Percentiles rank a stretch among this genome's conserved stretches.
phyloP scores from a whole-genome alignment of 805 yeast species.

The Candida chauliodis region DNA sequence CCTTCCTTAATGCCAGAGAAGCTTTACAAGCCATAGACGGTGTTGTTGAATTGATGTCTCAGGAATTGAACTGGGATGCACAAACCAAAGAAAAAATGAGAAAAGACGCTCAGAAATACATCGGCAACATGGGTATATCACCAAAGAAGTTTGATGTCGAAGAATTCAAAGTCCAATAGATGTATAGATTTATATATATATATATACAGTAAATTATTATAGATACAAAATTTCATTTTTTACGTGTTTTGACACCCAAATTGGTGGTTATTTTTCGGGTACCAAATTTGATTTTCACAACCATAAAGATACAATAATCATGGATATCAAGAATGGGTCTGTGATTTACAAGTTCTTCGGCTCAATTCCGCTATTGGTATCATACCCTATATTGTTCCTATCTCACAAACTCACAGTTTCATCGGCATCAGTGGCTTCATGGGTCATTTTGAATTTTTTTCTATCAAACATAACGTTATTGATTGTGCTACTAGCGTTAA shows the following conservation, averaged over 20 bases:
- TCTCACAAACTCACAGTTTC: slow-evolving; percentile 17
- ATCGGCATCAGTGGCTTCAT: not conserved
- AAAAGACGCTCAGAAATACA: slow-evolving; percentile 50
- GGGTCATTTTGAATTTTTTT: slow-evolving; percentile 9
- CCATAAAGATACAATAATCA: no score
- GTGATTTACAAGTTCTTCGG: slow-evolving; percentile 13
- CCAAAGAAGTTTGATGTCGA: slow-evolving; percentile 23
- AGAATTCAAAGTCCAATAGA: slow-evolving; percentile 20
- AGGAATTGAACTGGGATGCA: slow-evolving; percentile 71
- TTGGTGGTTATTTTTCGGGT: no score
- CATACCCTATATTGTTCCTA: slow-evolving; percentile 28
- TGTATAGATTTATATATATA: not conserved
- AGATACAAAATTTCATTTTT: slow-evolving; percentile 1
- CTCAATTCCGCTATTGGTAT: slow-evolving; percentile 32
- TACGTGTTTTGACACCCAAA: not conserved
- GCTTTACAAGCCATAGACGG: slow-evolving; percentile 79
- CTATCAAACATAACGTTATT: slow-evolving; percentile 1
- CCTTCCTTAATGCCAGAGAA: slow-evolving; percentile 83
- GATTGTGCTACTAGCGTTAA: not conserved
- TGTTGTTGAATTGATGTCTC: slow-evolving; percentile 81
- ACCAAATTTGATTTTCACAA: no score
- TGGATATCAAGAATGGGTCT: not conserved
- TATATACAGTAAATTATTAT: not conserved
- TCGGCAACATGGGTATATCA: slow-evolving; percentile 57
- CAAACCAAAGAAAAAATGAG: slow-evolving; percentile 53